Base-by-base conservation (phyloP, 352 stramenopile genomes). In the Phytophthora brassicae region DNA sequence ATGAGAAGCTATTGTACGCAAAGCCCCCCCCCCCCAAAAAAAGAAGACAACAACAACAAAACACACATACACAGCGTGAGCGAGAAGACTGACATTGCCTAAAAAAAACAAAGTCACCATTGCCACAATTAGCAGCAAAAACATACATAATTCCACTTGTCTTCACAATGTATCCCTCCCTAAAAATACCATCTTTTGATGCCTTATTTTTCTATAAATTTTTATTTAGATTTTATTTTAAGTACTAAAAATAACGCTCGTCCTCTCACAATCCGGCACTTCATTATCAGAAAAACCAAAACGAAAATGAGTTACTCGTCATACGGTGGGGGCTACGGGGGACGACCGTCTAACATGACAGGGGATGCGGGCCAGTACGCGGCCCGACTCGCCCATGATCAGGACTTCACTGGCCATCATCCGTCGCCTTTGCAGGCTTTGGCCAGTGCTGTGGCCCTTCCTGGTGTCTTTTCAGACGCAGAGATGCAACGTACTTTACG, bases 401-500 rank as follows among this genome's bases (percentile, higher is more conserved):
- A 72, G 26, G 60, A 50, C 6, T 56, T 53, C 0, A 22, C 17
- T 20, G 45, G 44, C 29, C 50, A 86, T 2, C n/a, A 17, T n/a
- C 64, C 77, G 16, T 81, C 79, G 43, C 68, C 69, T n/a, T 66
- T 89, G 47, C 70, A 90, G 52, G 83, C 83, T 26, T 71, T 92
- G 38, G 75, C 76, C 46, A 88, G 74, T 39, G 83, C 83, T 2
- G 80, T 92, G 41, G 83, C 83, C 13, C 75, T 90, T 17, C 81
- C 81, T 0, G 79, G 66, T n/a, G 75, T 68, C 5, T 92, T 77
- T 53, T 84, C 83, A 2, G 20, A 62, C 0, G 56, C 67, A 0
- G 83, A 92, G 55, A 72, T 89, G 70, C 35, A 58, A 3, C 83
- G 83, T 48, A 87, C 81, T 46, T 62, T 92, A 36, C 76, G 81